A percentile compares a stretch with the other conserved stretches of the same genome.
Conservation (phyloP, 2,329 filamentous ascomycete genomes). For the Trichoderma atroviride region DNA sequence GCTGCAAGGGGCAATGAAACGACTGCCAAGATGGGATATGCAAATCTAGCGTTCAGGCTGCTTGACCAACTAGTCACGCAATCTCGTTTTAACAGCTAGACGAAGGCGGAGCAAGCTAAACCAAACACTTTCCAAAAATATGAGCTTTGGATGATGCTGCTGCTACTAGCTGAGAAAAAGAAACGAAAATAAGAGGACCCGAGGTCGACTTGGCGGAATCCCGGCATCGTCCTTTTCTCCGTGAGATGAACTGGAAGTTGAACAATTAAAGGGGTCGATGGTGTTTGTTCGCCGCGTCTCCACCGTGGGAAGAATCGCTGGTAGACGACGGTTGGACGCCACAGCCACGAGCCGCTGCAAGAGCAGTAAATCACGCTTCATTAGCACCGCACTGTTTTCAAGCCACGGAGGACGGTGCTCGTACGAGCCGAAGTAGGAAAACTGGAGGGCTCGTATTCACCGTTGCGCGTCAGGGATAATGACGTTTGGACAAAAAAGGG, state of each 20-base stretch:
- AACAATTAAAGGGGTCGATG: slow-evolving; percentile 22
- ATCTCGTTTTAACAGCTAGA: slow-evolving; percentile 5
- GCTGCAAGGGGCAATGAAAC: slow-evolving; percentile 2
- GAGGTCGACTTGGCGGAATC: not conserved
- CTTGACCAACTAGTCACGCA: not conserved
- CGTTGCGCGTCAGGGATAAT: slow-evolving; percentile 15
- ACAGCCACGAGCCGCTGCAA: slow-evolving; percentile 6
- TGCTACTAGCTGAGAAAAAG: not conserved
- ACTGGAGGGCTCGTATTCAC: slow-evolving; percentile 24
- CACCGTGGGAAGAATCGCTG: slow-evolving; percentile 17
- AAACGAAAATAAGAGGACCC: not conserved
- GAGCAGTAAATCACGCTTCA: slow-evolving; percentile 13
- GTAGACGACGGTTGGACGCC: slow-evolving; percentile 4
- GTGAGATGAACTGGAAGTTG: not conserved
- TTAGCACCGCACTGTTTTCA: slow-evolving; percentile 13
- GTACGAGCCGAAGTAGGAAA: slow-evolving; percentile 17
- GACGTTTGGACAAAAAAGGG: slow-evolving; percentile 20
- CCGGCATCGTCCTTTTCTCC: not conserved
- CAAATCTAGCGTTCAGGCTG: not conserved
- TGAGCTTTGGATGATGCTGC: not conserved
- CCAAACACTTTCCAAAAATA: not conserved
- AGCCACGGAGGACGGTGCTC: slow-evolving; percentile 11
- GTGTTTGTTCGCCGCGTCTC: slow-evolving; percentile 22
- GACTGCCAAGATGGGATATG: slow-evolving; percentile 14
- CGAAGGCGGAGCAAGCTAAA: not conserved